These are phyloP conservation scores for Gamarada debralockiae DNA, from an alignment of 495 filamentous ascomycete genomes.

Conservation along the genomic window DNA sequence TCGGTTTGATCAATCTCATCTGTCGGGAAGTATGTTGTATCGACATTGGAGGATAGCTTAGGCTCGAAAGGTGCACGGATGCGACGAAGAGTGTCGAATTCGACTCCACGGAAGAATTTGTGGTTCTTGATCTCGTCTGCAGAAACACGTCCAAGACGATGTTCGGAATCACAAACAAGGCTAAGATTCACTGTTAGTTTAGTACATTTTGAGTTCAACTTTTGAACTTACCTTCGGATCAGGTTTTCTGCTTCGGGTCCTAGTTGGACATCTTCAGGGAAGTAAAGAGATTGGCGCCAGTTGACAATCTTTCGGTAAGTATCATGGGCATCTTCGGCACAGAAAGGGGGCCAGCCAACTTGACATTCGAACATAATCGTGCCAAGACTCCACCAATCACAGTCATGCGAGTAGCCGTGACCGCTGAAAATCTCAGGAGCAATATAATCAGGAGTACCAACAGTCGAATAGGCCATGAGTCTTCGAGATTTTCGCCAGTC, in stretches of 20 bases:
- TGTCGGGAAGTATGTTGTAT: slow-evolving; percentile 98
- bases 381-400: slow-evolving; percentile 98
- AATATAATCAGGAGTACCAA: slow-evolving; percentile 98
- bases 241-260: slow-evolving; percentile 83
- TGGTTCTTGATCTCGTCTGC: slow-evolving; percentile 90
- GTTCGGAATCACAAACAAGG: slow-evolving; percentile 86
- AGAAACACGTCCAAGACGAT: slow-evolving; percentile 80
- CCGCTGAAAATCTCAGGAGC: slow-evolving; percentile 97
- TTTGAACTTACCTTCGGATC: slow-evolving; percentile 66
- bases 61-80: slow-evolving; percentile 97
- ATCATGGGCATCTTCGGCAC: slow-evolving; percentile 93
- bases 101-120: slow-evolving; percentile 92
- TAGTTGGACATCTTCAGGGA: slow-evolving; percentile 89
- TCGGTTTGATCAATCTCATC: slow-evolving; percentile 96
- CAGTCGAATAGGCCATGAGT: slow-evolving; percentile 95
- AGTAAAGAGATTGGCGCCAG: slow-evolving; percentile 92
- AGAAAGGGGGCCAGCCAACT: slow-evolving; percentile 98
- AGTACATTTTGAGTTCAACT: neutral
- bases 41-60: slow-evolving; percentile 82
- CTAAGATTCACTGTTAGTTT: slow-evolving; percentile 41
- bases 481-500: slow-evolving; percentile 96
- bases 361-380: slow-evolving; percentile 99
- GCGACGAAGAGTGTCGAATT: slow-evolving; percentile 84
- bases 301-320: slow-evolving; percentile 99
- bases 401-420: slow-evolving; percentile 90